These are phyloP conservation scores for Adansonia digitata DNA, from an alignment of 345 rosid genomes.

Conservation along the genomic window DNA sequence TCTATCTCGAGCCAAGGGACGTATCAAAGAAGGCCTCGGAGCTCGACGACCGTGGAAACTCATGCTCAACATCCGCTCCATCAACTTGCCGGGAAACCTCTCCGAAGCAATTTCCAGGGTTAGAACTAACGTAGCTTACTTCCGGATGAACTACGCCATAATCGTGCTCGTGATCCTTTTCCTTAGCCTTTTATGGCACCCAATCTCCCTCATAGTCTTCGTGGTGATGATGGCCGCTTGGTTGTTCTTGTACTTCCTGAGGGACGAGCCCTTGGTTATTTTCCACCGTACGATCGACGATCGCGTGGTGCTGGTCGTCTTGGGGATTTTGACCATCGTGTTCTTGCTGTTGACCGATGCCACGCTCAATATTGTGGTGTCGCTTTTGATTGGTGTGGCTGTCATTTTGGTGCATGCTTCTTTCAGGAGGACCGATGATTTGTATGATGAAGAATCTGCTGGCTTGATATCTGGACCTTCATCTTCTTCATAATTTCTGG, in stretches of 20 bases:
- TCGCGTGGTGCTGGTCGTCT: constrained; percentile 42
- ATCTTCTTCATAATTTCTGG: constrained; percentile 20
- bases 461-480: constrained; percentile 37
- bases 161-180: constrained; percentile 49
- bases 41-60: constrained; percentile 64
- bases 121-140: constrained; percentile 44
- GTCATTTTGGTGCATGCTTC: constrained; percentile 51
- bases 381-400: constrained; percentile 49
- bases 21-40: constrained; percentile 54
- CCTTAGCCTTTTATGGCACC: constrained; percentile 70
- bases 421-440: constrained; percentile 57
- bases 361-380: constrained; percentile 47
- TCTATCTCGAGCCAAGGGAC: constrained; percentile 62
- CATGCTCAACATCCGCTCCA: constrained; percentile 47
- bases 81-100: constrained; percentile 35
- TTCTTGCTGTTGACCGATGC: constrained; percentile 65
- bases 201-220: constrained; percentile 70
- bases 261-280: constrained; percentile 62
- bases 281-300: constrained; percentile 56
- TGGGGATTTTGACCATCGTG: constrained; percentile 51
- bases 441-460: constrained; percentile 59
- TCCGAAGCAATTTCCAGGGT: constrained; percentile 40
- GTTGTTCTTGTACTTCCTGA: constrained; percentile 72
- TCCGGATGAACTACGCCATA: constrained; percentile 71
- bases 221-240: constrained; percentile 52